Conservation (phyloP, 345 rosid genomes). For the Euphorbia peplus region DNA sequence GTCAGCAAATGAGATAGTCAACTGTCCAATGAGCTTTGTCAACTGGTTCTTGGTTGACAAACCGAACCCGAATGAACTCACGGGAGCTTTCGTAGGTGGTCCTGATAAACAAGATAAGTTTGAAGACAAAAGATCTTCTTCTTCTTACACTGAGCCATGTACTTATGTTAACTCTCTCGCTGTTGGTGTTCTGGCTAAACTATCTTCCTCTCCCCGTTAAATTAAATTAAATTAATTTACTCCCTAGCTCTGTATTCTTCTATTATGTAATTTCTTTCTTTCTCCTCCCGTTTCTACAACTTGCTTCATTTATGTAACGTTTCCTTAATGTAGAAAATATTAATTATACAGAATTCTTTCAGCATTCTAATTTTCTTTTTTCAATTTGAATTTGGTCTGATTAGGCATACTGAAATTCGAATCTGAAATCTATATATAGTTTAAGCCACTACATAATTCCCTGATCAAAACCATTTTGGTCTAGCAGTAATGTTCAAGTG, state of each 20-base stretch:
- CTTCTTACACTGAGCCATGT: slow-evolving; percentile 78
- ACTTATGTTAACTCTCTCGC: slow-evolving; percentile 76
- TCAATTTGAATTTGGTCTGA: too few species aligned
- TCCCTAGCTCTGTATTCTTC: background rate
- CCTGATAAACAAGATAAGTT: slow-evolving; percentile 71
- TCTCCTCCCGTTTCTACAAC: too few species aligned
- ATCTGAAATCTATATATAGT: too few species aligned
- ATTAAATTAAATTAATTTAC: background rate
- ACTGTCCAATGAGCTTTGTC: slow-evolving; percentile 67
- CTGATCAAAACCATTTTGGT: too few species aligned
- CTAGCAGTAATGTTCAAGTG: too few species aligned
- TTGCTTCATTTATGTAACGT: too few species aligned
- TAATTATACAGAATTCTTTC: too few species aligned
- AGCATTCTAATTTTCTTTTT: too few species aligned
- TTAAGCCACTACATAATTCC: too few species aligned
- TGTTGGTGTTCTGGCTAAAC: slow-evolving; percentile 72
- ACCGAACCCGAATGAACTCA: slow-evolving; percentile 75
- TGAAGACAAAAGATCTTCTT: slow-evolving; percentile 57
- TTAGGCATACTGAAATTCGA: too few species aligned
- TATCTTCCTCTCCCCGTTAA: slow-evolving; percentile 33
- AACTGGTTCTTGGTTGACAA: slow-evolving; percentile 40
- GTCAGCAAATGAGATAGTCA: slow-evolving; percentile 18
- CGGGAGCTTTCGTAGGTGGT: slow-evolving; percentile 88
- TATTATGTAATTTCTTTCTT: background rate
- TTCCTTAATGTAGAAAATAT: too few species aligned